Conservation (phyloP, 805 yeast genomes). For the Ogataea dorogensis region DNA sequence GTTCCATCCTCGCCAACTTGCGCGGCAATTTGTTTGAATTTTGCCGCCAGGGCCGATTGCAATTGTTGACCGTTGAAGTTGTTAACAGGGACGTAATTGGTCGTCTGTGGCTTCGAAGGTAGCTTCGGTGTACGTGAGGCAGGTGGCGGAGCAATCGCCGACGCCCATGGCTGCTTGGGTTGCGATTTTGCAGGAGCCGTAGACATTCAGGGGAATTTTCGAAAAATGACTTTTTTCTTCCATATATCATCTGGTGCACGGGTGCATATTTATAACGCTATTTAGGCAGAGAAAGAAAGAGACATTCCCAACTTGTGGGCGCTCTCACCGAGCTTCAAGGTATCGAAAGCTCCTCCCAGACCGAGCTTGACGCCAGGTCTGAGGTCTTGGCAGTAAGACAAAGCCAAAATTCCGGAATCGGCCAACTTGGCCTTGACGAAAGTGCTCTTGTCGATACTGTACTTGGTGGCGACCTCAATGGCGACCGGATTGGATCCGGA, state of each 20-base stretch:
- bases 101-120: conserved; percentile 11
- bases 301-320: conserved; percentile 98
- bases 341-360: conserved; percentile 95
- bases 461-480: conserved; percentile 95
- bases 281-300: conserved; percentile 85
- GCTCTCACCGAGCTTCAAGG: conserved; percentile 91
- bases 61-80: conserved; percentile 20
- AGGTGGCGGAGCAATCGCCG: conserved; percentile 14
- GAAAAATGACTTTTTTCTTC: background rate
- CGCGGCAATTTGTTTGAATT: conserved; percentile 18
- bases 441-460: conserved; percentile 81
- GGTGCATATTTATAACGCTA: conserved; percentile 5
- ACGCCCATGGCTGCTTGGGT: conserved; percentile 21
- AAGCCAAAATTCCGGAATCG: conserved; percentile 91
- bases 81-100: conserved; percentile 19
- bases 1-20: conserved; percentile 13
- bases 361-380: conserved; percentile 97
- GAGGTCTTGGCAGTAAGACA: conserved; percentile 90
- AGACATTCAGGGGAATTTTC: conserved; percentile 8
- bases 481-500: conserved; percentile 78
- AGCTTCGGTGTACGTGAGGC: conserved; percentile 8
- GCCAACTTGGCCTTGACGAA: conserved; percentile 96
- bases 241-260: conserved; percentile 2
- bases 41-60: conserved; percentile 15
- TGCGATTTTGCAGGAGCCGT: conserved; percentile 13